Evolutionary conservation across 2,329 filamentous ascomycete species (phyloP), one percentile per base, ranked within the genome.

Genomic region (Pseudocercospora cruenta): DNA sequence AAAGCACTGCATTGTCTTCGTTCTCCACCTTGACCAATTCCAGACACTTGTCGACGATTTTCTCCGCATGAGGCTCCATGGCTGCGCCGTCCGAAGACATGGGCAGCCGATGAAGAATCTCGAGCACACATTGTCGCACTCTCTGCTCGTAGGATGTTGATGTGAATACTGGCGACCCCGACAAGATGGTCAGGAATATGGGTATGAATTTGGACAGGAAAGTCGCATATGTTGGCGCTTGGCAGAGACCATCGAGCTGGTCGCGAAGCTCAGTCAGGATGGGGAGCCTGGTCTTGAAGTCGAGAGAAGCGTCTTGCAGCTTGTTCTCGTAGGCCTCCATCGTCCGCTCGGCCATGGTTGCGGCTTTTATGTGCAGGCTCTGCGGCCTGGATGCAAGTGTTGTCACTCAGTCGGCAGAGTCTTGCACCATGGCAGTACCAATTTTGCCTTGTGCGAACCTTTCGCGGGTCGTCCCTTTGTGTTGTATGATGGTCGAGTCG

Each of bases 1-100:
- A 97, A 69, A 99, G 83, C n/a, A 96, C 93, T 1, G 94, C 95
- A 84, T 99, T 99, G 69, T 99, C 95, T 80, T 99, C 95, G 74
- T 99, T 99, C 80, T 99, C 95, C 49, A 88, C 90, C 72, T 90
- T 89, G 66, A 98, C 93, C 65, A 99, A 83, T 62, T 88, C 87
- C 89, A 98, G 94, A 69, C 98, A 85, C 71, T 96, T 85, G 76
- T 97, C 94, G 66, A 97, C 92, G 67, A 96, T 90, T 76, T 96
- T 92, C 70, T 89, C 87, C 45, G 94, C 94, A 79, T 94, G 96
- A 0, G 90, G 91, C 78, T 98, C 94, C 80, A 97, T 90, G 0
- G 88, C 88, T 73, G 97, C 93, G 19, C 53, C 67, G 61, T 76
- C 75, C 51, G 69, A 62, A 1, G 92, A 90, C 85, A 83, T 89